phyloP scores from a whole-genome alignment of 225 moss, liverwort and hornwort genomes.

The Lunularia cruciata region DNA sequence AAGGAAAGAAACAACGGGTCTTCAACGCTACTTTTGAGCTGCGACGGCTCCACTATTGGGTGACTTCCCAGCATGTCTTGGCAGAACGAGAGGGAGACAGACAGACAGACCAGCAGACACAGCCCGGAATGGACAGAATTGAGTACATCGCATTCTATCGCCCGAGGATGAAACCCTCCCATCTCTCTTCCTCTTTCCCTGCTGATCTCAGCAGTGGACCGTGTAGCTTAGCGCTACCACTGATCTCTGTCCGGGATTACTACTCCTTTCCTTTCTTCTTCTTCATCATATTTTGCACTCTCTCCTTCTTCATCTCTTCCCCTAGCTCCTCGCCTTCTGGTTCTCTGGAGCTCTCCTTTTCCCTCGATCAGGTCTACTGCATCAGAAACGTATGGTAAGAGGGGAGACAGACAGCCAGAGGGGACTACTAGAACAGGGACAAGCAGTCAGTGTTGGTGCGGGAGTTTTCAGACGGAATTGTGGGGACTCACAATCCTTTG shows the following conservation, averaged over 20 bases:
- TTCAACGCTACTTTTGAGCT: too few relatives aligned
- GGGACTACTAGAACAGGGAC: too few relatives aligned
- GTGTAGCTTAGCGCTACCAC: not conserved
- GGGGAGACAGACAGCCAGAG: not conserved
- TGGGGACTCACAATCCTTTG: too few relatives aligned
- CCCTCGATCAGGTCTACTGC: not conserved
- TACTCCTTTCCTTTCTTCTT: not conserved
- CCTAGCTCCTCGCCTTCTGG: not conserved
- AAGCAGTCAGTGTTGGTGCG: too few relatives aligned
- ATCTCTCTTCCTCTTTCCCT: not conserved
- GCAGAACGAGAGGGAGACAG: not conserved
- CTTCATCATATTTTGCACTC: too few relatives aligned
- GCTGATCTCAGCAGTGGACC: not conserved
- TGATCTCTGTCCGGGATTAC: not conserved
- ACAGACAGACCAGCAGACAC: not conserved
- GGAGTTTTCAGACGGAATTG: too few relatives aligned
- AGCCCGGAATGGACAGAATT: slow-evolving; percentile 6
- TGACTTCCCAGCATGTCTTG: too few relatives aligned
- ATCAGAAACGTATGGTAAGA: not conserved
- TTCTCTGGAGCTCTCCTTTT: not conserved
- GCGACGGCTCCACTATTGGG: too few relatives aligned
- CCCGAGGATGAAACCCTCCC: too few relatives aligned
- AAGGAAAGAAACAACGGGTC: too few relatives aligned
- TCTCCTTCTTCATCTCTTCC: not conserved
- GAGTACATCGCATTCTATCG: not conserved